Evolutionary conservation across 2,329 filamentous ascomycete species (phyloP), one percentile per base, ranked within the genome.

Genomic region (Sporothrix variecibatus): DNA sequence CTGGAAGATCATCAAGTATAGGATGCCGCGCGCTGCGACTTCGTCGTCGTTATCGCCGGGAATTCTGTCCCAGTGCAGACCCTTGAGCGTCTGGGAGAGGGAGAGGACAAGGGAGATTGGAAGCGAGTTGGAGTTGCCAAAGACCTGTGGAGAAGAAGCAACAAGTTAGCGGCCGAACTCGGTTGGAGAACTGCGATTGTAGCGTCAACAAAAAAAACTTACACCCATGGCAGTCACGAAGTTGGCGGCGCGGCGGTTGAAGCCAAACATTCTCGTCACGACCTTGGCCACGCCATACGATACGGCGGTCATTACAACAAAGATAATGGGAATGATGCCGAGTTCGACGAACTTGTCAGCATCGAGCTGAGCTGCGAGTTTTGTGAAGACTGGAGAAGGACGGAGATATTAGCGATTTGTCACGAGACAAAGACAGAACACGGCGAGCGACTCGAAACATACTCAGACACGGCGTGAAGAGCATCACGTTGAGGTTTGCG

Each of bases 391-490:
- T 96, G 77, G 0, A 23, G 1, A 23, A 49, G n/a, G 17, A n/a
- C 2, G 7, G 11, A 40, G 31, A 31, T 9, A 26, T 68, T 51
- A 68, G 65, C 17, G 43, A 34, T 6, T 23, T 26, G 11, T 46
- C 38, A 26, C 34, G n/a, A 26, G 40, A 12, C 28, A 17, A 7
- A 15, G n/a, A 26, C 53, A 26, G n/a, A 28, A 49, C 12, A 9
- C 8, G 17, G 28, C 5, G 2, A n/a, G 12, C 26, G 2, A 28
- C 34, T 43, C 51, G 60, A 28, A 49, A 84, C 91, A 76, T 90
- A 97, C 94, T 97, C 77, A 99, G 90, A 82, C 96, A 98, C 77
- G 96, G 96, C 40, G 96, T 99, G 83, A 99, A 99, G 58, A 99
- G 87, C 85, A 93, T 93, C 75, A 98, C 94, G 82, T 99, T 99